Evolutionary conservation across 2,329 filamentous ascomycete species (phyloP), one percentile per base, ranked within the genome.

Genomic region (Cercospora berteroae): DNA sequence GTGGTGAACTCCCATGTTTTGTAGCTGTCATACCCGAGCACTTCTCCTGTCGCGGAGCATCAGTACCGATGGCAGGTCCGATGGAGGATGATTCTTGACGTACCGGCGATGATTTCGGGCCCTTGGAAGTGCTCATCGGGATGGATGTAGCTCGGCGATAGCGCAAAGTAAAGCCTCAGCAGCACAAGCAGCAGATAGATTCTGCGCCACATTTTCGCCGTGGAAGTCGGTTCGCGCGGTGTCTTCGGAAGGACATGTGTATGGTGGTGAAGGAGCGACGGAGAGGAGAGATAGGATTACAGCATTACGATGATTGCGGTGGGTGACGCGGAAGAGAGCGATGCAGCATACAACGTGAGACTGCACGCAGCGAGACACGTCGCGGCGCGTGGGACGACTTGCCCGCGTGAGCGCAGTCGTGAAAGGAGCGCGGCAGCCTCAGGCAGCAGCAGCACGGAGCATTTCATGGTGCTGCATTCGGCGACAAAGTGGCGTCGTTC

Each of bases 61-160:
- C 36, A 57, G 42, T 13, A 36, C 16, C 8, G 16, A 55, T n/a
- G 50, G 10, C 18, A 31, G 1, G 4, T 33, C 13, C 20, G 31
- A 18, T 20, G 20, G 10, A 25, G 23, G 5, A 56, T 55, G 12
- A 2, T n/a, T 16, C 4, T 16, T 6, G 39, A 12, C 66, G 39
- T 44, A 97, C 94, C 94, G 76, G 94, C 94, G 77, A 98, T 95
- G 71, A 98, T 90, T 83, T 99, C 95, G 16, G 95, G 95, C 39
- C 95, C 95, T 82, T 99, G 95, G 77, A 99, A 99, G 83, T 98
- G 95, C 85, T 99, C 95, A 82, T 99, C 95, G 5, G 95, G 95
- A 80, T 99, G 95, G 57, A 99, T 87, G 80, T 99, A 99, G 84
- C 94, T 98, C 67, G 95, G 92, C 70, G 91, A 94, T 71, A 98